Percentiles rank a stretch among this genome's conserved stretches.
Evolutionary conservation across 2,329 filamentous ascomycete species (phyloP).

Genomic region (Apiospora hydei): DNA sequence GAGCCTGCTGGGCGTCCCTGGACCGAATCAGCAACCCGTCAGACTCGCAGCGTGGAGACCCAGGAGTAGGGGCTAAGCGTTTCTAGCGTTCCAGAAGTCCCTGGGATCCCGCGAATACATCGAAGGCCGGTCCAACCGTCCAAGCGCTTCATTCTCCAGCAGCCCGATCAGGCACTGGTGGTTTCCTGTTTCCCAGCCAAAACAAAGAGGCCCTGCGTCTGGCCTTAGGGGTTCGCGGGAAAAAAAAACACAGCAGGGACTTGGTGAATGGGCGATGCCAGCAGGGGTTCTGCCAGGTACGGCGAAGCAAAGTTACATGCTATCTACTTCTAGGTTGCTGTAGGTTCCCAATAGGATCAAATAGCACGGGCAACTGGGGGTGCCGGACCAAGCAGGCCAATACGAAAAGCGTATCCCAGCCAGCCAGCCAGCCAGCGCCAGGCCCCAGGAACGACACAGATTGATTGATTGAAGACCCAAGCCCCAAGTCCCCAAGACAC

Average conservation of each 20-base stretch:
- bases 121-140: conserved; percentile 5
- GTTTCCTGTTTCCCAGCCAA: conserved; percentile 14
- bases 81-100: conserved; percentile 16
- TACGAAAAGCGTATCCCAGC: conserved; percentile 7
- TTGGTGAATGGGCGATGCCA: background rate
- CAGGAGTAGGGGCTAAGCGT: conserved; percentile 17
- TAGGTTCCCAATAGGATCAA: conserved; percentile 12
- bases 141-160: conserved; percentile 16
- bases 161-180: conserved; percentile 1
- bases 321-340: background rate
- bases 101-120: conserved; percentile 12
- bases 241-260: background rate
- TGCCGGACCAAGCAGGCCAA: conserved; percentile 11
- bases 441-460: background rate
- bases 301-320: background rate
- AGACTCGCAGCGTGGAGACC: conserved; percentile 11
- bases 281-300: conserved; percentile 4
- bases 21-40: background rate
- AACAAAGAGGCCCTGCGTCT: conserved; percentile 2
- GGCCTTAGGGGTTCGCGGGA: background rate
- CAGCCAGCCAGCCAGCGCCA: background rate
- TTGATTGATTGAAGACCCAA: background rate
- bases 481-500: no score
- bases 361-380: conserved; percentile 9
- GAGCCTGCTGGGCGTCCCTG: background rate